Percentiles rank a stretch among this genome's conserved stretches.
Evolutionary conservation across 1,284 basidiomycete genomes (phyloP).

Genomic region (Amylostereum chailletii): DNA sequence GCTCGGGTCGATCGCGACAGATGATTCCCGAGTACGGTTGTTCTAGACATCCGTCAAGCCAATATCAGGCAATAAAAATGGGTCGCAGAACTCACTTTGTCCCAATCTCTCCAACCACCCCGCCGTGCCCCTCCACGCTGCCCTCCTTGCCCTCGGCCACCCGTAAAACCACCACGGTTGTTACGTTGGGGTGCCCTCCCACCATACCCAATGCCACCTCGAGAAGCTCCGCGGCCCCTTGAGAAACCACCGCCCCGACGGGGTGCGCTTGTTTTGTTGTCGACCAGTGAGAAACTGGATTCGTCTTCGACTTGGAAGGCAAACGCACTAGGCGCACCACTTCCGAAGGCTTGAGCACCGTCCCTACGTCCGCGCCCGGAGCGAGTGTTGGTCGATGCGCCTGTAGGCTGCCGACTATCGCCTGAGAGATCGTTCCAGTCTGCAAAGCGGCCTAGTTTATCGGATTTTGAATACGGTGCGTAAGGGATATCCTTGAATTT

Average conservation of each 20-base stretch:
- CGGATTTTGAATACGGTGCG: slow-evolving; percentile 95
- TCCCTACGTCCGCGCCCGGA: slow-evolving; percentile 53
- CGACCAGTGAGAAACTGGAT: slow-evolving; percentile 94
- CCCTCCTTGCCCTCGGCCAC: slow-evolving; percentile 30
- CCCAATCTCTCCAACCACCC: slow-evolving; percentile 90
- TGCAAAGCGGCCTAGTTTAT: slow-evolving; percentile 95
- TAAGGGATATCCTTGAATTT: slow-evolving; percentile 92
- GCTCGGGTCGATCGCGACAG: slow-evolving; percentile 85
- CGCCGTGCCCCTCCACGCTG: slow-evolving; percentile 55
- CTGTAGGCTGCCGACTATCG: slow-evolving; percentile 54
- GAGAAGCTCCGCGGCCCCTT: slow-evolving; percentile 46
- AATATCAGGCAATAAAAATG: not conserved
- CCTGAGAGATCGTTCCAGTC: slow-evolving; percentile 87
- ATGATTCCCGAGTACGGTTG: slow-evolving; percentile 88
- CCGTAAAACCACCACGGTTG: slow-evolving; percentile 35
- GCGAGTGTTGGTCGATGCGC: slow-evolving; percentile 38
- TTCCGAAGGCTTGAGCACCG: slow-evolving; percentile 66
- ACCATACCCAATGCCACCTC: slow-evolving; percentile 35
- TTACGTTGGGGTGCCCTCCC: slow-evolving; percentile 37
- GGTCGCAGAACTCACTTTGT: slow-evolving; percentile 55
- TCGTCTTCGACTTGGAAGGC: slow-evolving; percentile 98
- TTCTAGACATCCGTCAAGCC: slow-evolving; percentile 36
- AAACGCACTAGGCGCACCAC: slow-evolving; percentile 87
- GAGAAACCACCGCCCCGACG: slow-evolving; percentile 56
- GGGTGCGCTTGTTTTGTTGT: slow-evolving; percentile 66